Evolutionary conservation across 2,329 filamentous ascomycete genomes (phyloP), one percentile per base, ranked within the genome.

Genomic region (Colletotrichum euphorbiae): DNA sequence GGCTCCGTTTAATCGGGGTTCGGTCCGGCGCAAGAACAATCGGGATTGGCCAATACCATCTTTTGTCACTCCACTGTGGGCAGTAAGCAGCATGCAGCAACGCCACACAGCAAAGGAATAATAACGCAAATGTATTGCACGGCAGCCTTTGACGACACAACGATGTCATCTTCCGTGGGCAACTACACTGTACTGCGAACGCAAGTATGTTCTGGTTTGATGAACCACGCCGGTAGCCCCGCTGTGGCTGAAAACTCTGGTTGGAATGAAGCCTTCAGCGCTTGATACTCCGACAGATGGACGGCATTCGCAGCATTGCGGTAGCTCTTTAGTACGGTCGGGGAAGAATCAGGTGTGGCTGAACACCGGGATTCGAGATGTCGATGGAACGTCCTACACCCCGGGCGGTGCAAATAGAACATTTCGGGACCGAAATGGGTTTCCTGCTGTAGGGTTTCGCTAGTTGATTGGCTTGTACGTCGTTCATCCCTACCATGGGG

Each of bases 401-500:
- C 24, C 50, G 1, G 19, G 59, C 24, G 15, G 59, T 67, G 52
- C 2, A 2, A 12, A 6, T 63, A 52, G 36, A 7, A 4, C 11
- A 3, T 9, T 6, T 31, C 5, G 19, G 43, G 11, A 6, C 40
- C 38, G 28, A 5, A 31, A 40, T 42, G 8, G 17, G 7, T 9
- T 38, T 17, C 24, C 15, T 19, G 58, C 13, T n/a, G n/a, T 46
- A n/a, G 31, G 24, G 17, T 9, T 19, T 21, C 33, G 19, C 13
- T 24, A 15, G 11, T 33, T 63, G 57, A 62, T 57, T 52, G 64
- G 64, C n/a, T 36, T 13, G 17, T 40, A 40, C 31, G 54, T n/a
- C 38, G 66, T 69, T 69, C 66, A 31, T 69, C 66, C 51, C 52
- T 46, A 57, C 40, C 11, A 40, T 21, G 28, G 42, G 56, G 38